These are phyloP conservation scores for Sclerotinia borealis DNA, from an alignment of 2,329 filamentous ascomycete species.

Conservation along the genomic window DNA sequence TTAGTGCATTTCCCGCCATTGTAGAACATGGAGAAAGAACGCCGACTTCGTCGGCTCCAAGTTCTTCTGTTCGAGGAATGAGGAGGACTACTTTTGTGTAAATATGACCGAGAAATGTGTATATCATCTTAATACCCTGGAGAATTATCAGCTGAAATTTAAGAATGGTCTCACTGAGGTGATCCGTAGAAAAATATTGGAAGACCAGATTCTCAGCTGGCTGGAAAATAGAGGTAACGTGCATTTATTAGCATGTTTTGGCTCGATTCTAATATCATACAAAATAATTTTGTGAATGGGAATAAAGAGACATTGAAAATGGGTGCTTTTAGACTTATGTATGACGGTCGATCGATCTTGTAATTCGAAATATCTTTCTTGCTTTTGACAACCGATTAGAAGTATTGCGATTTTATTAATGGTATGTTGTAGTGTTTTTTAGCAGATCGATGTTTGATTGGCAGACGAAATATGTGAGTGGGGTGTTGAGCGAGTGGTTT, in stretches of 20 bases:
- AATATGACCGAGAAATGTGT: neutral
- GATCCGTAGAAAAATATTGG: neutral
- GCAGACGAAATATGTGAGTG: neutral
- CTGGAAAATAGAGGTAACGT: neutral
- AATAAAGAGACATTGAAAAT: neutral
- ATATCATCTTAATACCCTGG: neutral
- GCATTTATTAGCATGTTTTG: neutral
- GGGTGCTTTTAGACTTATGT: constrained; percentile 7
- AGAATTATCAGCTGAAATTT: too few species aligned
- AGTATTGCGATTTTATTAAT: neutral
- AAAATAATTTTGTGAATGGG: neutral
- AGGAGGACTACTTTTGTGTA: constrained; percentile 1
- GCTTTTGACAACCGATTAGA: neutral
- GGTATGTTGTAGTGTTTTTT: neutral
- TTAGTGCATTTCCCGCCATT: constrained; percentile 6
- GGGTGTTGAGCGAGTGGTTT: constrained; percentile 1
- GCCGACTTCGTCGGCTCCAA: neutral
- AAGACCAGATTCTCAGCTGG: neutral
- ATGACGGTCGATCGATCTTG: neutral
- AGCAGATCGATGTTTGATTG: constrained; percentile 7
- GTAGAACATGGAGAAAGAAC: neutral
- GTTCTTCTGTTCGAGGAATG: neutral
- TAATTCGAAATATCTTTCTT: neutral
- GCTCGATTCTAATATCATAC: neutral
- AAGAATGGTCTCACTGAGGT: constrained; percentile 3